These are phyloP conservation scores for Wallacemonas collosoma DNA, from an alignment of 208 protist genomes.

Conservation along the genomic window DNA sequence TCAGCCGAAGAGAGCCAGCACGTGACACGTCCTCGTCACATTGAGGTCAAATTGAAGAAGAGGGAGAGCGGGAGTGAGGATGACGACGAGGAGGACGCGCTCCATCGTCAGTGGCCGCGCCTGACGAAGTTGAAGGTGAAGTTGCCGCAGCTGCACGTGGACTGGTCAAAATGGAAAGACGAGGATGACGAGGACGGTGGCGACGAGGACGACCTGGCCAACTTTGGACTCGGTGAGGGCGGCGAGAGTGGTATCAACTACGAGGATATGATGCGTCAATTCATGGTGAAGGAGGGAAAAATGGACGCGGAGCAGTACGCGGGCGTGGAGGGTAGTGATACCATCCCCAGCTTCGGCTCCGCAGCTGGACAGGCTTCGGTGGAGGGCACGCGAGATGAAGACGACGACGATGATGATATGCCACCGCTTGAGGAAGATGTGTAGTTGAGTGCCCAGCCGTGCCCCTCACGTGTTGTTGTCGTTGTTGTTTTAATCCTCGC, in stretches of 20 bases:
- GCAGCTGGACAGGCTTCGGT: slow-evolving; percentile 13
- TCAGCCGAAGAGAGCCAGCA: slow-evolving; percentile 76
- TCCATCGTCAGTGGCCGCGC: slow-evolving; percentile 71
- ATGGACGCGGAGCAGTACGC: slow-evolving; percentile 26
- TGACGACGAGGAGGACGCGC: slow-evolving; percentile 40
- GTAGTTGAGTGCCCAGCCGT: not conserved
- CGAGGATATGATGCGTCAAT: slow-evolving; percentile 45
- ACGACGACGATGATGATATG: slow-evolving; percentile 50
- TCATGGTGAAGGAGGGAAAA: slow-evolving; percentile 43
- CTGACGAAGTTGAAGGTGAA: slow-evolving; percentile 70
- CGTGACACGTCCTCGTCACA: slow-evolving; percentile 70
- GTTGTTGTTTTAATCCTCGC: too few species aligned
- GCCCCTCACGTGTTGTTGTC: too few species aligned
- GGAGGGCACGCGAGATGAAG: slow-evolving; percentile 14
- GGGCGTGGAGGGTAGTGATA: slow-evolving; percentile 27
- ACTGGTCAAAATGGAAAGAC: slow-evolving; percentile 88
- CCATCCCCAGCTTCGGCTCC: slow-evolving; percentile 35
- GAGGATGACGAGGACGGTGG: slow-evolving; percentile 59
- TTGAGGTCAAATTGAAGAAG: slow-evolving; percentile 84
- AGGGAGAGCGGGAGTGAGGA: slow-evolving; percentile 19
- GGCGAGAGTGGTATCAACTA: slow-evolving; percentile 35
- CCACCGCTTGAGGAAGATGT: slow-evolving; percentile 49
- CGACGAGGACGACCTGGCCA: slow-evolving; percentile 22
- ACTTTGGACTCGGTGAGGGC: slow-evolving; percentile 26
- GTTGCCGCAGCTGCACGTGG: slow-evolving; percentile 72